These are phyloP conservation scores for Xerocomellus chrysenteron DNA, from an alignment of 768 basidiomycete species.

Conservation along the genomic window DNA sequence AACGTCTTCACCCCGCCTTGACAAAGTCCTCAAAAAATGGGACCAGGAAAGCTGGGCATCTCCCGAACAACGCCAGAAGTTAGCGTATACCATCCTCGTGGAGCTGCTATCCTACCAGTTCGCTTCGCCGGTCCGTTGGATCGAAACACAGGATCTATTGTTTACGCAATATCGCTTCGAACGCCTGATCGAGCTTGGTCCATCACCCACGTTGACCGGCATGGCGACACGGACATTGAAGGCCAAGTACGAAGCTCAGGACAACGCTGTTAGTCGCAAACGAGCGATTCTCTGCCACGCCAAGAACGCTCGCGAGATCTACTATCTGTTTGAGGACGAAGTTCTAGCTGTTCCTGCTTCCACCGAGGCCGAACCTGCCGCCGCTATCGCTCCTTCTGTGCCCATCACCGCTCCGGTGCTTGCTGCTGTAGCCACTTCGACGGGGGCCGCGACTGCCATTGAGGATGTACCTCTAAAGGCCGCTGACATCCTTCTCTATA, in stretches of 20 bases:
- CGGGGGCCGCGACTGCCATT: constrained; percentile 68
- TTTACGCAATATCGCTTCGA: constrained; percentile 88
- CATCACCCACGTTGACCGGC: constrained; percentile 92
- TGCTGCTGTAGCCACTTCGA: constrained; percentile 45
- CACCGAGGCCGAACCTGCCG: constrained; percentile 34
- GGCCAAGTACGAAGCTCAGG: constrained; percentile 88
- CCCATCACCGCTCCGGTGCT: constrained; percentile 42
- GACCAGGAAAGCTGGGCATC: constrained; percentile 87
- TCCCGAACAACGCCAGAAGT: constrained; percentile 80
- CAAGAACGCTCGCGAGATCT: constrained; percentile 95
- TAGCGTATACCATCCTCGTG: constrained; percentile 95
- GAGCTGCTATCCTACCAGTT: constrained; percentile 98
- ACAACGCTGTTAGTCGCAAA: constrained; percentile 77
- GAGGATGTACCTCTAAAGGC: constrained; percentile 93
- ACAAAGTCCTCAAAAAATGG: constrained; percentile 93
- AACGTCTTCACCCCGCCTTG: constrained; percentile 91
- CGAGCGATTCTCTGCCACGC: constrained; percentile 89
- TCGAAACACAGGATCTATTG: constrained; percentile 95
- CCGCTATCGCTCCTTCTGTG: constrained; percentile 39
- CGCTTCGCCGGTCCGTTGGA: constrained; percentile 98
- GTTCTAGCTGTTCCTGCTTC: constrained; percentile 30
- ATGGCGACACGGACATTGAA: constrained; percentile 91
- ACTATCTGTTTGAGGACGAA: constrained; percentile 96
- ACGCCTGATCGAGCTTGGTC: constrained; percentile 93
- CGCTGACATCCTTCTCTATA: constrained; percentile 77